A percentile compares a stretch with the other conserved stretches of the same genome.
These are phyloP conservation scores for Polygonum maritimum DNA, from an alignment of 148 eudicot species.

Conservation along the genomic window DNA sequence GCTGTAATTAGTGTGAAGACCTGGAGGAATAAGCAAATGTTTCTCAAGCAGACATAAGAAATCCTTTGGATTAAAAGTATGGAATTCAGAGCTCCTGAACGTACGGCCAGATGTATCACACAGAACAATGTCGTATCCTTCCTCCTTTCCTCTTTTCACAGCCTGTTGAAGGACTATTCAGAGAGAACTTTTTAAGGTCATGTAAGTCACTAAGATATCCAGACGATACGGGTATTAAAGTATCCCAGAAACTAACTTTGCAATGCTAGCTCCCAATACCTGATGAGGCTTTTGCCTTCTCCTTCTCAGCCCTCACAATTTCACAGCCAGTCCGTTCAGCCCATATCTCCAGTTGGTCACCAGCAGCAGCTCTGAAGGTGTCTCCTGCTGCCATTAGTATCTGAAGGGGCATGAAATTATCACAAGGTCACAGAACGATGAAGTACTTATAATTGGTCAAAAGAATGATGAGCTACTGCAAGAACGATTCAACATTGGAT, in stretches of 20 bases:
- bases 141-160: conserved; percentile 81
- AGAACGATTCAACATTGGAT: background rate
- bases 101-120: conserved; percentile 99
- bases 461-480: background rate
- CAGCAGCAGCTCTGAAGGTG: conserved; percentile 99
- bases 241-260: conserved; percentile 1
- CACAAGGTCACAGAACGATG: background rate
- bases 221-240: conserved; percentile 2
- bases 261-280: conserved; percentile 36
- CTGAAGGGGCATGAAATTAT: conserved; percentile 23
- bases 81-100: conserved; percentile 20
- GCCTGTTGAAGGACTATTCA: conserved; percentile 97
- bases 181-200: conserved; percentile 54
- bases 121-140: conserved; percentile 72
- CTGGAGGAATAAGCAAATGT: conserved; percentile 26
- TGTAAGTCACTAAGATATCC: conserved; percentile 16
- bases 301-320: conserved; percentile 82
- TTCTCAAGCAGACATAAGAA: conserved; percentile 7
- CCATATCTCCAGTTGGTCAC: conserved; percentile 97
- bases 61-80: conserved; percentile 2
- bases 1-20: conserved; percentile 95
- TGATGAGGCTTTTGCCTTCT: conserved; percentile 83
- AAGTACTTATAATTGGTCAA: background rate
- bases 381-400: conserved; percentile 92
- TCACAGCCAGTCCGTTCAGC: conserved; percentile 92